Percentiles rank a stretch among this genome's conserved stretches.
Evolutionary conservation across 2,329 filamentous ascomycete species (phyloP).

Genomic region (Exophiala sp.): DNA sequence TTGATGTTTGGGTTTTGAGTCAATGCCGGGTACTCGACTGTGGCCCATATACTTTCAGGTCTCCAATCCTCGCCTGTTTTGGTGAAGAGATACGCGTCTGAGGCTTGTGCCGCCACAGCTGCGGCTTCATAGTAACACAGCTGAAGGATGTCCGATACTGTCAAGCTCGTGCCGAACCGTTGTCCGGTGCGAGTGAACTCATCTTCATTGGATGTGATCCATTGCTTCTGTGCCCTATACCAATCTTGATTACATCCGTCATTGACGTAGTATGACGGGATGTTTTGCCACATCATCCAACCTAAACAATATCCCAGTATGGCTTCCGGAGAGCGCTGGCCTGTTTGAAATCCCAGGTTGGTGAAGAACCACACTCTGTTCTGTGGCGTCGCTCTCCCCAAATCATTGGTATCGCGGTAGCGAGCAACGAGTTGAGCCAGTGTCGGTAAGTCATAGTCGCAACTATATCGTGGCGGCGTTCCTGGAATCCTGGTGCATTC

Average conservation of each 20-base stretch:
- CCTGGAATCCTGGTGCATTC: neutral
- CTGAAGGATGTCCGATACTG: neutral
- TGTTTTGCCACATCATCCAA: neutral
- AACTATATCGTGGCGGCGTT: neutral
- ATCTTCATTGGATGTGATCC: neutral
- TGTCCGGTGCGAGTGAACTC: neutral
- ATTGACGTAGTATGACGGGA: neutral
- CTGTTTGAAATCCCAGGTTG: neutral
- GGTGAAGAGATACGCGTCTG: constrained; percentile 7
- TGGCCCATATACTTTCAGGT: neutral
- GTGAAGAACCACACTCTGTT: constrained; percentile 1
- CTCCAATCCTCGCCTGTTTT: neutral
- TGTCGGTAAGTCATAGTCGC: constrained; percentile 6
- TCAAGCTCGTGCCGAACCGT: neutral
- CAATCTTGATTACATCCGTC: neutral
- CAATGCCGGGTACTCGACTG: constrained; percentile 1
- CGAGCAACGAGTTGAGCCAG: constrained; percentile 1
- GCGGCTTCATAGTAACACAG: constrained; percentile 3
- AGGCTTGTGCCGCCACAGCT: neutral
- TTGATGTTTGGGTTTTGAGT: constrained; percentile 5
- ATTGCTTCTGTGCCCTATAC: neutral
- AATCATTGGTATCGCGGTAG: constrained; percentile 3
- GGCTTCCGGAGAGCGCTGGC: neutral
- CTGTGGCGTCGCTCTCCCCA: constrained; percentile 3
- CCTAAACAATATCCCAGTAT: neutral